Conservation (phyloP, 495 filamentous ascomycete species). For the Penicillium odoratum region DNA sequence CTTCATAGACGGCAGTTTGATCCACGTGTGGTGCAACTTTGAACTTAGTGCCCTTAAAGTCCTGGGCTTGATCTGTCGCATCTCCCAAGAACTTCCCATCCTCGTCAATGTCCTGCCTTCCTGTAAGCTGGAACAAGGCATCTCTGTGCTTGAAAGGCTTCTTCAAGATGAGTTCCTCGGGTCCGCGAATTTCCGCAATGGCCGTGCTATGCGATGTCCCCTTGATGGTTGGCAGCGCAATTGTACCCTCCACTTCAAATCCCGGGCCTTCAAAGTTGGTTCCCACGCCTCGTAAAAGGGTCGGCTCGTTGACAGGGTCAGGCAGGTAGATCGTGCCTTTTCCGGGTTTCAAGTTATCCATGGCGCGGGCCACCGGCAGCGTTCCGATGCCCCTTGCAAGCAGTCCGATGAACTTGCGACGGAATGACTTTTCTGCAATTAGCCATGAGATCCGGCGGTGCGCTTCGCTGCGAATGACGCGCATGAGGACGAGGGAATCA, state of each 20-base stretch:
- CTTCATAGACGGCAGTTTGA: conserved; percentile 89
- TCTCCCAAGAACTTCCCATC: conserved; percentile 54
- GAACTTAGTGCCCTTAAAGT: conserved; percentile 76
- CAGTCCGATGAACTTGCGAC: conserved; percentile 81
- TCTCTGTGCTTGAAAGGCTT: conserved; percentile 74
- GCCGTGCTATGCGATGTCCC: conserved; percentile 75
- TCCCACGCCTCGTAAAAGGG: conserved; percentile 79
- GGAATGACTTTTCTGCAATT: conserved; percentile 92
- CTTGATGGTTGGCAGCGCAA: conserved; percentile 83
- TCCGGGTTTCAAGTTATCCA: conserved; percentile 81
- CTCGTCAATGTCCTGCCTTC: conserved; percentile 63
- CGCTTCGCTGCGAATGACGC: conserved; percentile 79
- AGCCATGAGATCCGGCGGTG: conserved; percentile 87
- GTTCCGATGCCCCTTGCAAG: conserved; percentile 76
- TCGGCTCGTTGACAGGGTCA: conserved; percentile 79
- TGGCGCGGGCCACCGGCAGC: conserved; percentile 83
- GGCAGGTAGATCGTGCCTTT: conserved; percentile 86
- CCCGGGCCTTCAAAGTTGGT: conserved; percentile 78
- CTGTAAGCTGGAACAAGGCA: conserved; percentile 76
- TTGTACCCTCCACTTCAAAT: conserved; percentile 74
- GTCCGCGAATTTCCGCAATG: conserved; percentile 73
- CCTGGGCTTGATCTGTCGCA: conserved; percentile 38
- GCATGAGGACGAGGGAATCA: conserved; percentile 91
- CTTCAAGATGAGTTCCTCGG: conserved; percentile 83
- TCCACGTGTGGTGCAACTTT: conserved; percentile 92